Conservation (phyloP, 306 rosid genomes). For the Astragalus membranaceus region DNA sequence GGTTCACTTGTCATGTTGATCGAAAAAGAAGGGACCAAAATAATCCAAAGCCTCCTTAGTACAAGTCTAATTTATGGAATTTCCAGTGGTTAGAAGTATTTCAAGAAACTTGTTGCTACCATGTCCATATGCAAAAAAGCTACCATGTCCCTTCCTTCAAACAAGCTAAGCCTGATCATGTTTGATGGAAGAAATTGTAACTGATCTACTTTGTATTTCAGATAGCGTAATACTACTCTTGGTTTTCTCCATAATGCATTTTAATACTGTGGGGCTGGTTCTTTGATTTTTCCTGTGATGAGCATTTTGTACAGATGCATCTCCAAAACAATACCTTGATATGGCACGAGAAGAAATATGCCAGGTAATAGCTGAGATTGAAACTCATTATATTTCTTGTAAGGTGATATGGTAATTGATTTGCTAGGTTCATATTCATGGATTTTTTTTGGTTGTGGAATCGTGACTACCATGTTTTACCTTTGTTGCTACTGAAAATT, state of each 20-base stretch:
- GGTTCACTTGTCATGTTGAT: background rate
- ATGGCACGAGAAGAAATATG: constrained; percentile 59
- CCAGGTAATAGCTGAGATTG: constrained; percentile 28
- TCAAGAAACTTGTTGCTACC: constrained; percentile 65
- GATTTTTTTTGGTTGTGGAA: background rate
- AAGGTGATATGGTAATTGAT: background rate
- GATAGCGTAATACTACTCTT: no score
- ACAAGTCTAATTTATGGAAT: constrained; percentile 53
- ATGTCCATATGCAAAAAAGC: constrained; percentile 51
- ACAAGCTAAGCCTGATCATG: constrained; percentile 44
- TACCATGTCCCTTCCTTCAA: constrained; percentile 60
- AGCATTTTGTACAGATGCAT: constrained; percentile 39
- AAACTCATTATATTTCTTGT: background rate
- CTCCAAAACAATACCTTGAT: constrained; percentile 64
- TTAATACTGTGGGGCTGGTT: background rate
- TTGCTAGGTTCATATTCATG: background rate
- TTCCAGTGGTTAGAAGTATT: constrained; percentile 61
- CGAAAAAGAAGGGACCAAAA: background rate
- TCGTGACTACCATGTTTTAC: background rate
- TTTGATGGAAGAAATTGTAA: constrained; percentile 46
- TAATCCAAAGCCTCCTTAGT: constrained; percentile 4
- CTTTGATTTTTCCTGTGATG: constrained; percentile 2
- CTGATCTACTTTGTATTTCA: constrained; percentile 51
- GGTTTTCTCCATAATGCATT: constrained; percentile 43
- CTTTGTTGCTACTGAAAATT: background rate